Evolutionary conservation across 2,329 filamentous ascomycete species (phyloP).

Genomic region (Colletotrichum agaves): DNA sequence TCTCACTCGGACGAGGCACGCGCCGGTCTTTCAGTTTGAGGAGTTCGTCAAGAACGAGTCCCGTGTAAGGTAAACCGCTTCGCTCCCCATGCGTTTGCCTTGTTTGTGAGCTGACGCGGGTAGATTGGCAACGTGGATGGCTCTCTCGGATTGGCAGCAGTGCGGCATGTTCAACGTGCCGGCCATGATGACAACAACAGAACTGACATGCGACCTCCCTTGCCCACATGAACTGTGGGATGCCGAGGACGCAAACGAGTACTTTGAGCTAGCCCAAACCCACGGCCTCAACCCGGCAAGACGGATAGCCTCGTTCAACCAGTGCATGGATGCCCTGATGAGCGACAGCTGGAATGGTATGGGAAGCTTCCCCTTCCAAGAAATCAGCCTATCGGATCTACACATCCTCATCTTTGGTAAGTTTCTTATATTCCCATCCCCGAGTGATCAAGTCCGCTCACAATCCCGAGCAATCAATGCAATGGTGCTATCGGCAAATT

Average conservation of each 20-base stretch:
- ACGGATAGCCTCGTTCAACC: slow-evolving; percentile 30
- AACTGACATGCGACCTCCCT: slow-evolving; percentile 43
- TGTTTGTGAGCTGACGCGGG: background rate
- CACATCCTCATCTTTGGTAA: slow-evolving; percentile 32
- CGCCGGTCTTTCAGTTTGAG: slow-evolving; percentile 28
- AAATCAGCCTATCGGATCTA: slow-evolving; percentile 30
- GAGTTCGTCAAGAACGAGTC: slow-evolving; percentile 39
- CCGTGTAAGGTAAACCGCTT: slow-evolving; percentile 38
- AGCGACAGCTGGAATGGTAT: slow-evolving; percentile 34
- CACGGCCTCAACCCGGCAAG: slow-evolving; percentile 4
- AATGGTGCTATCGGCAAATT: slow-evolving; percentile 33
- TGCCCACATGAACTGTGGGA: slow-evolving; percentile 43
- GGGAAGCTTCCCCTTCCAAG: slow-evolving; percentile 28
- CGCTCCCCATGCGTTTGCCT: background rate
- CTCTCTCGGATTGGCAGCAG: slow-evolving; percentile 44
- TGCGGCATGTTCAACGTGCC: slow-evolving; percentile 41
- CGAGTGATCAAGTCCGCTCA: background rate
- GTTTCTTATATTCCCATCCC: rapidly evolving
- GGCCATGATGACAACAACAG: slow-evolving; percentile 39
- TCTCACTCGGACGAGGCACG: slow-evolving; percentile 34
- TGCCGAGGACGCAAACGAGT: slow-evolving; percentile 38
- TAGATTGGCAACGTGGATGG: slow-evolving; percentile 42
- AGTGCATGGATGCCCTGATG: slow-evolving; percentile 39
- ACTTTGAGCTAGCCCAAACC: slow-evolving; percentile 15
- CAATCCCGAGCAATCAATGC: slow-evolving; percentile 21